Base-by-base conservation (phyloP, 192 early-diverging fungal genomes). In the Allomyces macrogynus region DNA sequence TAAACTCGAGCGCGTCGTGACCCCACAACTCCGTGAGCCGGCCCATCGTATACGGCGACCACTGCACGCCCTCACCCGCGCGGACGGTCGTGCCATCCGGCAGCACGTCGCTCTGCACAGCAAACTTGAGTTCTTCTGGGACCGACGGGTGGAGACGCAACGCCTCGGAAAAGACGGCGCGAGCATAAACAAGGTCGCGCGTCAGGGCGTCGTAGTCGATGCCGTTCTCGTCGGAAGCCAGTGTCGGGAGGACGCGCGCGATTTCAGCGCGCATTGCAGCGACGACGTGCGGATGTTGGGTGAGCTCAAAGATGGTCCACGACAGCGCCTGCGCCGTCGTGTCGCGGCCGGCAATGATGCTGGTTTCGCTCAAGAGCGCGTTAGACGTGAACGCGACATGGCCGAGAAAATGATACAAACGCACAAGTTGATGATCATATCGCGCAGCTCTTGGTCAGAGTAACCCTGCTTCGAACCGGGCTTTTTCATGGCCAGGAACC, bases 81-180 rank as follows among this genome's bases (percentile, higher is more conserved):
- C 71, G 62, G 49, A 88, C 71, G 20, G 62, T 12, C 22, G 74
- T 77, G 4, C 84, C 84, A 66, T 84, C 78, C 11, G 86, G 86
- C 14, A 83, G 73, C 16, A 83, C 68, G 61, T 77, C 76, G 62
- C 85, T 82, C 4, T 75, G 62, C 16, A 82, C 63, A 5, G 79
- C 76, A 27, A 71, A 67, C 70, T 86, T 86, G 12, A 70, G 32
- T 57, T 86, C 78, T 0, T 22, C 27, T 5, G 86, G 87, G 8
- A 89, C 84, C 32, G 80, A 73, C 49, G 88, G 86, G 69, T 83
- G 77, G 20, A 88, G 64, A 9, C 87, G 76, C 23, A 88, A 67
- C 11, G 80, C 72, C 70, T 89, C 87, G 25, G 69, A 62, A 64
- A 84, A 83, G 10, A 76, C 74, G 5, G 80, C 81, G 4, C 68